phyloP scores from a whole-genome alignment of 169 alveolate genomes.

The Plasmodium vinckei region DNA sequence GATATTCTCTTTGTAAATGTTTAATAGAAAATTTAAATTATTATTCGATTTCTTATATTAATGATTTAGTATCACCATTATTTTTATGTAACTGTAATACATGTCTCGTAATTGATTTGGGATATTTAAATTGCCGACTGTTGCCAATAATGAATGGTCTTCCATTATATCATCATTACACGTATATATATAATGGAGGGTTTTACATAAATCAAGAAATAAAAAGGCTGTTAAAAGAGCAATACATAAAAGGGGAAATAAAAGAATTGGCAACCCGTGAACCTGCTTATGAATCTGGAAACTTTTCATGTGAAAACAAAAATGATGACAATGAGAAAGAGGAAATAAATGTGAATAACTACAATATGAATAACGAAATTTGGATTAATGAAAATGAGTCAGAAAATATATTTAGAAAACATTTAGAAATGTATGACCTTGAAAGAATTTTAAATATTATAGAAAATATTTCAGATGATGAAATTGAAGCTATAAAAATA shows the following conservation, averaged over 20 bases:
- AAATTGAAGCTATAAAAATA: conserved; percentile 56
- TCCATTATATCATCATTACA: conserved; percentile 68
- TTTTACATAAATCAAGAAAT: conserved; percentile 63
- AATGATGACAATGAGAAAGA: not conserved
- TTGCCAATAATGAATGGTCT: conserved; percentile 63
- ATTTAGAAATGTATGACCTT: conserved; percentile 22
- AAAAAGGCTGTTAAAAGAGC: conserved; percentile 46
- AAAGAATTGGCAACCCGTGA: not conserved
- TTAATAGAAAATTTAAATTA: conserved; percentile 46
- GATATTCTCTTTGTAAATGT: conserved; percentile 70
- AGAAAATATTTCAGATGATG: conserved; percentile 55
- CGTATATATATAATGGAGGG: conserved; percentile 72
- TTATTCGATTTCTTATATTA: conserved; percentile 56
- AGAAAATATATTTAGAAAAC: conserved; percentile 6
- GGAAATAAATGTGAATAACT: not conserved
- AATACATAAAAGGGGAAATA: conserved; percentile 21
- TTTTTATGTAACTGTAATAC: conserved; percentile 68
- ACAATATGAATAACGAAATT: not conserved
- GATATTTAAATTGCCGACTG: conserved; percentile 49
- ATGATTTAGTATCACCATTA: conserved; percentile 68
- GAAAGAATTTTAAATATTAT: conserved; percentile 41
- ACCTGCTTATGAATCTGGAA: not conserved
- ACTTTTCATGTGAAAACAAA: not conserved
- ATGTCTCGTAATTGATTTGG: conserved; percentile 64
- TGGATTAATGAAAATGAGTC: not conserved